Base-by-base conservation (phyloP, 1,284 basidiomycete species). In the Macrocystidia cucumis region DNA sequence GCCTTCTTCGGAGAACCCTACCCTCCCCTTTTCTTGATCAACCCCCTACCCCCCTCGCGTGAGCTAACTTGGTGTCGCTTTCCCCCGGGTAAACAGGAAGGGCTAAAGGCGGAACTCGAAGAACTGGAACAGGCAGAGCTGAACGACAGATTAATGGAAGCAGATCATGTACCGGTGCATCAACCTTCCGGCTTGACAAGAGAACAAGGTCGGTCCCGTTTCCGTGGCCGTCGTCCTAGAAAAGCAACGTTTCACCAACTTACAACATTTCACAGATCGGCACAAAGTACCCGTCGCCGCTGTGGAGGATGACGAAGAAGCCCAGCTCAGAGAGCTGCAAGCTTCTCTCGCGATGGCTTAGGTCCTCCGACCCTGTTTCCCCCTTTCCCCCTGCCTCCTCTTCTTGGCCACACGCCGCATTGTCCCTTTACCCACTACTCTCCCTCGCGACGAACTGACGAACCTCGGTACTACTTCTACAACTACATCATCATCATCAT, bases 71-170 rank as follows among this genome's bases (percentile, higher is more conserved):
- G n/a, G n/a, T n/a, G n/a, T n/a, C n/a, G n/a, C n/a, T n/a, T n/a
- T n/a, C n/a, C n/a, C n/a, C n/a, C n/a, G n/a, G n/a, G n/a, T n/a
- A n/a, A n/a, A n/a, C 56, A 96, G 83, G 87, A 89, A 43, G 88
- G 86, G 29, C 71, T 99, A 43, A 76, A 76, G 54, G 70, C 73
- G 26, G 89, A 98, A 56, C 67, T 99, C 24, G 88, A 85, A 20
- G 88, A 91, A 25, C 67, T 98, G 37, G 93, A 98, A 60, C 85
- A 97, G 60, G 89, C 92, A 40, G 79, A 86, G 53, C 72, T 99
- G 47, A 88, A 97, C 64, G 81, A 86, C 41, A 72, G 89, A 48
- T 67, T 99, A 47, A 79, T 77, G 42, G 91, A 84, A 18, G 93
- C 92, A 16, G 91, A 98, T 42, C 80, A 85, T 50, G 96, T 82